phyloP scores from a whole-genome alignment of 2,329 filamentous ascomycete species.

The Fusarium denticulatum region DNA sequence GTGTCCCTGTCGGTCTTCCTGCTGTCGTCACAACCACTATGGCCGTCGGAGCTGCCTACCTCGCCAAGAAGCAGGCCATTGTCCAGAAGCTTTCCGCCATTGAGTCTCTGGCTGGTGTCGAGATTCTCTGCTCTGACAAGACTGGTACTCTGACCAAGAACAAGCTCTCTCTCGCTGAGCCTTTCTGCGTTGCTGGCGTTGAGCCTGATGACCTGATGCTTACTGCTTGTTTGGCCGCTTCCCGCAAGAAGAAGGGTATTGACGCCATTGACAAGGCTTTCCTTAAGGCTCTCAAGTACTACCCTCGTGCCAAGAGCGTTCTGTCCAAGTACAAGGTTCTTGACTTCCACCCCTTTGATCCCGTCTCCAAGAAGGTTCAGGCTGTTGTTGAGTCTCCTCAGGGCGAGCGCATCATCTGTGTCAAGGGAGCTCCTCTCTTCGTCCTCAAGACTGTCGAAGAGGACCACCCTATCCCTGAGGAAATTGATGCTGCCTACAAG shows the following conservation, averaged over 20 bases:
- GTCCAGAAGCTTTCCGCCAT: conserved; percentile 93
- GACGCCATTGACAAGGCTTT: conserved; percentile 96
- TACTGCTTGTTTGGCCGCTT: conserved; percentile 88
- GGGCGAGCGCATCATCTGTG: conserved; percentile 85
- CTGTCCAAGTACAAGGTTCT: conserved; percentile 86
- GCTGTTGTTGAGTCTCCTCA: conserved; percentile 84
- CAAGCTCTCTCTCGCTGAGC: conserved; percentile 87
- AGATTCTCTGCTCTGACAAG: conserved; percentile 95
- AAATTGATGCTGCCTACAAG: conserved; percentile 82
- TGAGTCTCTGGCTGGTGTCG: conserved; percentile 89
- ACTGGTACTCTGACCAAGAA: conserved; percentile 94
- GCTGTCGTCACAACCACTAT: conserved; percentile 95
- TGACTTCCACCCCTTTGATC: conserved; percentile 89
- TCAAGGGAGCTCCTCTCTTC: conserved; percentile 90
- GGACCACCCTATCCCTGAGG: conserved; percentile 80
- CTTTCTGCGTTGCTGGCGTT: conserved; percentile 83
- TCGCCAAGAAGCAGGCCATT: conserved; percentile 92
- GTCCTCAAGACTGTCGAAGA: conserved; percentile 89
- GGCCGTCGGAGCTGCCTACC: conserved; percentile 91
- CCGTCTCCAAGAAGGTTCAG: conserved; percentile 91
- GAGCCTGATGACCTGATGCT: conserved; percentile 91
- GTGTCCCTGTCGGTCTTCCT: conserved; percentile 91
- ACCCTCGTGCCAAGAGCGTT: conserved; percentile 82
- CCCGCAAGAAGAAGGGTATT: conserved; percentile 94
- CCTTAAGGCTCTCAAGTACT: conserved; percentile 84